Evolutionary conservation across 1,284 basidiomycete genomes (phyloP).

Genomic region (Exsudoporus floridanus): DNA sequence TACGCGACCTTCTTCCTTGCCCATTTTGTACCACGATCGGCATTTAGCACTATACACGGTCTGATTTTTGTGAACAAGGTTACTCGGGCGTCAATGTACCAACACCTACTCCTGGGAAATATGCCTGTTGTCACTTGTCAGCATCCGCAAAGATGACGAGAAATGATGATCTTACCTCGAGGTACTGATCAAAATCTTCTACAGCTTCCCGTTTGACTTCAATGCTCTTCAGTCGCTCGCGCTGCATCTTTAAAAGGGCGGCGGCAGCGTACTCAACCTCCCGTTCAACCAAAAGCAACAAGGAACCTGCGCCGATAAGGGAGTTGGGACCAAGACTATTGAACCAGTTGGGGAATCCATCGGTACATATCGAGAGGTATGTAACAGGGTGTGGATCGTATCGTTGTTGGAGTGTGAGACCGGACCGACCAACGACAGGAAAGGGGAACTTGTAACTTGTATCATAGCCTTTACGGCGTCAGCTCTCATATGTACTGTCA

Average conservation of each 20-base stretch:
- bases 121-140: slow-evolving; percentile 35
- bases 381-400: slow-evolving; percentile 54
- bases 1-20: slow-evolving; percentile 56
- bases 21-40: slow-evolving; percentile 66
- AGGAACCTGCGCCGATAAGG: slow-evolving; percentile 28
- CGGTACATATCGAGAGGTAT: slow-evolving; percentile 54
- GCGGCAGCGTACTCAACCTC: slow-evolving; percentile 55
- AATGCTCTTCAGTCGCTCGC: slow-evolving; percentile 58
- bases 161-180: slow-evolving; percentile 38
- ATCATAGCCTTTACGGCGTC: slow-evolving; percentile 45
- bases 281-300: slow-evolving; percentile 50
- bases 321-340: slow-evolving; percentile 57
- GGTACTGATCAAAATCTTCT: slow-evolving; percentile 57
- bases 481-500: background rate
- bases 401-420: slow-evolving; percentile 47
- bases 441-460: slow-evolving; percentile 51
- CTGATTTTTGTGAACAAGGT: slow-evolving; percentile 30
- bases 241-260: slow-evolving; percentile 56
- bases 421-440: slow-evolving; percentile 51
- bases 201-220: slow-evolving; percentile 58
- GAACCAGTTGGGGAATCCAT: slow-evolving; percentile 66
- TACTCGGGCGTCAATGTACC: too few relatives aligned
- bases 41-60: slow-evolving; percentile 61
- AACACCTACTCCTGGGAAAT: slow-evolving; percentile 45
- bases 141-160: background rate